Evolutionary conservation across 345 rosid genomes (phyloP).

Genomic region (Nasturtium officinale): DNA sequence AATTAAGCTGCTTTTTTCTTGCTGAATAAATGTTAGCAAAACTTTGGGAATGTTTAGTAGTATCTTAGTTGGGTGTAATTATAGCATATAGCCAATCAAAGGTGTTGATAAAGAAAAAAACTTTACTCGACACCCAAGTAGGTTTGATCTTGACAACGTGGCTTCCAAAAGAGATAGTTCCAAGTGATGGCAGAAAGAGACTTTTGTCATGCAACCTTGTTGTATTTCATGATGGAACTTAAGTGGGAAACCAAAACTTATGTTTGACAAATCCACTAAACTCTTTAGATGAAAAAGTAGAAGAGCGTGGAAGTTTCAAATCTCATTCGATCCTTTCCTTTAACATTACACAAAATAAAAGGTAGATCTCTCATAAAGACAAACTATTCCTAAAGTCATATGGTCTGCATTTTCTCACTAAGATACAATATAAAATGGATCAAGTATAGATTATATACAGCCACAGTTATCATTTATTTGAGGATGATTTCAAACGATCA

Average conservation of each 20-base stretch:
- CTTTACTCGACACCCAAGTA: slow-evolving; percentile 21
- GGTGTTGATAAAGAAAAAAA: neutral
- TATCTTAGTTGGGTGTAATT: neutral
- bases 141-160: slow-evolving; percentile 31
- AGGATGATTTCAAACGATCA: neutral
- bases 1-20: neutral
- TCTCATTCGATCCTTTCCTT: neutral
- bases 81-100: neutral
- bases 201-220: slow-evolving; percentile 22
- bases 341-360: neutral
- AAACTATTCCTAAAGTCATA: neutral
- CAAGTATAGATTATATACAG: neutral
- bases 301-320: slow-evolving; percentile 10
- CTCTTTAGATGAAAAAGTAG: slow-evolving; percentile 11
- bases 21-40: neutral
- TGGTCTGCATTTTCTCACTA: neutral
- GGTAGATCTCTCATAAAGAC: slow-evolving; percentile 3
- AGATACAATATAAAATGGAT: slow-evolving; percentile 1
- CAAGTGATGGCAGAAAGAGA: slow-evolving; percentile 23
- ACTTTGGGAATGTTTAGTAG: neutral
- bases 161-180: slow-evolving; percentile 31
- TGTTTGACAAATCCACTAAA: slow-evolving; percentile 25
- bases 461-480: neutral
- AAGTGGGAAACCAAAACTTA: slow-evolving; percentile 37
- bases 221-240: slow-evolving; percentile 21